These are phyloP conservation scores for Tolypocladium inflatum DNA, from an alignment of 2,329 filamentous ascomycete genomes.

Conservation along the genomic window DNA sequence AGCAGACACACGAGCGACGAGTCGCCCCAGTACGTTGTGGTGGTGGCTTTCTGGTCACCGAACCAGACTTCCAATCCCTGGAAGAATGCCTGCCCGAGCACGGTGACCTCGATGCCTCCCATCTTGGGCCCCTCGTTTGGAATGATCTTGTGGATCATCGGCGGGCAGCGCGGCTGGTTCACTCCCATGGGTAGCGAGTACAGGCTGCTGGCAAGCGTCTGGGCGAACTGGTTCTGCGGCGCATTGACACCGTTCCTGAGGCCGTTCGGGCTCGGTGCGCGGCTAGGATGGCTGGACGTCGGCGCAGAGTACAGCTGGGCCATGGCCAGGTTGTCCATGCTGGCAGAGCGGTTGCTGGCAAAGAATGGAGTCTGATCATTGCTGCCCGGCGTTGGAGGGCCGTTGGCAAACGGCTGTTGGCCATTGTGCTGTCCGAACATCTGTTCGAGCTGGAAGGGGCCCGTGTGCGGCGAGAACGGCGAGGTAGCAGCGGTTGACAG, in stretches of 20 bases:
- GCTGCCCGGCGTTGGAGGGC: constrained; percentile 57
- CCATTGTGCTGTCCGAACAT: constrained; percentile 33
- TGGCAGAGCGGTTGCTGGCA: constrained; percentile 48
- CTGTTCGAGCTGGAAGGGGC: constrained; percentile 34
- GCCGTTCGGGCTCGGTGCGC: constrained; percentile 62
- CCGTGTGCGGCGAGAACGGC: constrained; percentile 41
- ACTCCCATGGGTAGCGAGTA: constrained; percentile 41
- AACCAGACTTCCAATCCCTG: constrained; percentile 76
- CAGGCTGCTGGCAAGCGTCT: constrained; percentile 37
- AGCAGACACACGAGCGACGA: constrained; percentile 71
- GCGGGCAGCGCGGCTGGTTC: constrained; percentile 34
- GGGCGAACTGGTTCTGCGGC: constrained; percentile 33
- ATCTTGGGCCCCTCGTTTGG: constrained; percentile 72
- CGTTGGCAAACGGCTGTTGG: constrained; percentile 37
- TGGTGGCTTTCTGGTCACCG: constrained; percentile 54
- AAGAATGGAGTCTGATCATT: constrained; percentile 51
- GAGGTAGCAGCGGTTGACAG: constrained; percentile 32
- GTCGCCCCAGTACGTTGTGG: constrained; percentile 73
- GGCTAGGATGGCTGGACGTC: constrained; percentile 63
- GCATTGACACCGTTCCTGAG: constrained; percentile 36
- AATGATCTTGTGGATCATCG: constrained; percentile 73
- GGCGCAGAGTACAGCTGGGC: constrained; percentile 63
- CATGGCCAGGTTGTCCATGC: constrained; percentile 55
- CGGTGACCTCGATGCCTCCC: constrained; percentile 80
- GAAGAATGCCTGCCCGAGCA: constrained; percentile 72